A percentile compares a stretch with the other conserved stretches of the same genome.
phyloP scores from a whole-genome alignment of 1,284 basidiomycete species.

The Leccinum solheimii region DNA sequence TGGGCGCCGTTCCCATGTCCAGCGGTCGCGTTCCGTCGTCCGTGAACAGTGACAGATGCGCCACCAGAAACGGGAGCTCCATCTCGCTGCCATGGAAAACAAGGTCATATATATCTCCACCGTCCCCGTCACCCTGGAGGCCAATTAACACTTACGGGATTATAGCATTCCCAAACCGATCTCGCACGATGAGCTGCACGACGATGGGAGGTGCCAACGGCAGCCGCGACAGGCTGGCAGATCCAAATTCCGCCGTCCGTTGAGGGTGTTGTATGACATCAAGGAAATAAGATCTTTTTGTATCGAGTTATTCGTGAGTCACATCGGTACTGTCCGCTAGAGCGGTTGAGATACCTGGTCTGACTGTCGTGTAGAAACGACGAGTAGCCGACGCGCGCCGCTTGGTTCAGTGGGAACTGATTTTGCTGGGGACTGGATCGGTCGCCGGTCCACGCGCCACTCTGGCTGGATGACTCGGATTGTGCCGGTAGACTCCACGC shows the following conservation, averaged over 20 bases:
- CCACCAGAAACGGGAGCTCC: slow-evolving; percentile 81
- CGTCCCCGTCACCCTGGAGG: slow-evolving; percentile 26
- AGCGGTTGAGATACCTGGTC: slow-evolving; percentile 43
- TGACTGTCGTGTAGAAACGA: slow-evolving; percentile 54
- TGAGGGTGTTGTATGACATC: slow-evolving; percentile 81
- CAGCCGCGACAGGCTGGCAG: slow-evolving; percentile 72
- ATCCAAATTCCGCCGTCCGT: slow-evolving; percentile 76
- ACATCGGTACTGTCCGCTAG: slow-evolving; percentile 10
- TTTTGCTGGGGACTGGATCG: slow-evolving; percentile 37
- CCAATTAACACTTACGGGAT: slow-evolving; percentile 58
- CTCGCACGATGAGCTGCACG: slow-evolving; percentile 73
- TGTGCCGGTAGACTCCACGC: slow-evolving; percentile 33
- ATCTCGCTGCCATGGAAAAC: slow-evolving; percentile 52
- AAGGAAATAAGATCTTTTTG: slow-evolving; percentile 64
- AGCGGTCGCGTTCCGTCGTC: slow-evolving; percentile 58
- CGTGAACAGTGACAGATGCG: slow-evolving; percentile 70
- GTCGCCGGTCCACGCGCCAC: slow-evolving; percentile 28
- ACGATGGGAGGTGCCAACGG: slow-evolving; percentile 81
- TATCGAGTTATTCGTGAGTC: slow-evolving; percentile 25
- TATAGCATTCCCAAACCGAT: slow-evolving; percentile 63
- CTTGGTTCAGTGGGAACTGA: slow-evolving; percentile 38
- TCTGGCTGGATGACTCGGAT: slow-evolving; percentile 31
- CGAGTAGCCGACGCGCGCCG: slow-evolving; percentile 52
- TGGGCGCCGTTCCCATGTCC: slow-evolving; percentile 54
- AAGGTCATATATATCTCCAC: slow-evolving; percentile 22